A percentile compares a stretch with the other conserved stretches of the same genome.
phyloP scores from a whole-genome alignment of 2,329 filamentous ascomycete species.

The Rutstroemia sydowiana region DNA sequence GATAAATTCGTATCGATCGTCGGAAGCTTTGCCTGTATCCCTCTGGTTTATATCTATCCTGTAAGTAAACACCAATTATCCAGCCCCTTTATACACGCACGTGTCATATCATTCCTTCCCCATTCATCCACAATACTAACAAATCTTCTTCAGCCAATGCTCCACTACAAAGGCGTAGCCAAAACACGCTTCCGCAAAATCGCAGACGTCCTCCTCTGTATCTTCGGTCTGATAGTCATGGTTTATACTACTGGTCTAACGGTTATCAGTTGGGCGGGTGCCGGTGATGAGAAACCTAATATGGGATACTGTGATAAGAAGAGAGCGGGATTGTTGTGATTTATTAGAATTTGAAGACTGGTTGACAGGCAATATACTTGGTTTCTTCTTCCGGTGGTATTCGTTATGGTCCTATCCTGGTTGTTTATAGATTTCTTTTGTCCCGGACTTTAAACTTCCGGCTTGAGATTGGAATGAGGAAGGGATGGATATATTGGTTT shows the following conservation, averaged over 20 bases:
- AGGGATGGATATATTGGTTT: too few relatives aligned
- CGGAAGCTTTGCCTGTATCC: constrained; percentile 95
- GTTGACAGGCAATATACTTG: too few relatives aligned
- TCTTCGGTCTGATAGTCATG: constrained; percentile 84
- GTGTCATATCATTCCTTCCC: background rate
- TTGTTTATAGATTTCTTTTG: too few relatives aligned
- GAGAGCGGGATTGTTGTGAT: too few relatives aligned
- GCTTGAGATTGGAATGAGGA: too few relatives aligned
- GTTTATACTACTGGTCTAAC: constrained; percentile 85
- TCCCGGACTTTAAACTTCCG: too few relatives aligned
- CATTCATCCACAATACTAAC: background rate
- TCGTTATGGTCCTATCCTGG: too few relatives aligned
- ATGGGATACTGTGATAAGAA: constrained; percentile 57
- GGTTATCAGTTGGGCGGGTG: constrained; percentile 74
- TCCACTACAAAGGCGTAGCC: constrained; percentile 80
- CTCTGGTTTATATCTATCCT: constrained; percentile 94
- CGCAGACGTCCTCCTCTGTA: constrained; percentile 67
- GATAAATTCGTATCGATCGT: constrained; percentile 97
- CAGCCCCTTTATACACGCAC: too few relatives aligned
- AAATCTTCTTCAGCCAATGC: constrained; percentile 58
- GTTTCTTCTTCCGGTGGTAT: too few relatives aligned
- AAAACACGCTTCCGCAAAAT: constrained; percentile 58
- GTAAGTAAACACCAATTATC: too few relatives aligned
- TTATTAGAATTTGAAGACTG: too few relatives aligned
- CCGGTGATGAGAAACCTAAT: constrained; percentile 38